Base-by-base conservation (phyloP, 1,284 basidiomycete genomes). In the Coniferiporia sulphurascens region DNA sequence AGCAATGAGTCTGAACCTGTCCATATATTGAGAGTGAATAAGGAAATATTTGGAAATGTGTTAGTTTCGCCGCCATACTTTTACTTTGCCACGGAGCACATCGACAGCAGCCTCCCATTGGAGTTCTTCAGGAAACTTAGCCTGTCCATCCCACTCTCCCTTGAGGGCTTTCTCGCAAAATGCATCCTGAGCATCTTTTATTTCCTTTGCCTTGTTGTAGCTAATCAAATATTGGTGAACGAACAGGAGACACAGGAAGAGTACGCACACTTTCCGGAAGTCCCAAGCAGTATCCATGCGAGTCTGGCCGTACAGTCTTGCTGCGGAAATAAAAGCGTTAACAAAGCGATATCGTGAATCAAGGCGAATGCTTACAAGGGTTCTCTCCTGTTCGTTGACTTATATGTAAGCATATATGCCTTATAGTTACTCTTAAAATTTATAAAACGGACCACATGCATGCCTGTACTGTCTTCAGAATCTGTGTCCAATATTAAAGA, bases 41-140 rank as follows among this genome's bases (percentile, higher is more conserved):
- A n/a, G n/a, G n/a, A n/a, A n/a, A 67, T n/a, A 73, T 73, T n/a
- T 75, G 70, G 0, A 80, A 78, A 67, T n/a, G n/a, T 80, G 77
- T 36, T 71, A 69, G 69, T 0, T 72, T 70, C 15, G 71, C 36
- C 13, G 36, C 36, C 36, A 13, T 67, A 13, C 70, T 63, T 72
- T 73, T 53, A 75, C 73, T 32, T 71, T 69, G 5, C 77, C 78
- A 21, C 83, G 70, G 27, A 85, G 70, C 3, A 83, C 78, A 58
- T 84, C 82, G 3, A 81, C 78, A 27, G 84, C 67, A 5, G 76
- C 76, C 65, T 85, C 83, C 70, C 77, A 79, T 62, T 81, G 73
- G 12, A 83, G 72, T 38, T 75, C 74, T 17, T 78, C 72, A 0
- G 82, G 81, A 68, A 82, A 81, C 15, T 64, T 13, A 70, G 76